Evolutionary conservation across 2,329 filamentous ascomycete species (phyloP).

Genomic region (Paraphaeosphaeria minitans): DNA sequence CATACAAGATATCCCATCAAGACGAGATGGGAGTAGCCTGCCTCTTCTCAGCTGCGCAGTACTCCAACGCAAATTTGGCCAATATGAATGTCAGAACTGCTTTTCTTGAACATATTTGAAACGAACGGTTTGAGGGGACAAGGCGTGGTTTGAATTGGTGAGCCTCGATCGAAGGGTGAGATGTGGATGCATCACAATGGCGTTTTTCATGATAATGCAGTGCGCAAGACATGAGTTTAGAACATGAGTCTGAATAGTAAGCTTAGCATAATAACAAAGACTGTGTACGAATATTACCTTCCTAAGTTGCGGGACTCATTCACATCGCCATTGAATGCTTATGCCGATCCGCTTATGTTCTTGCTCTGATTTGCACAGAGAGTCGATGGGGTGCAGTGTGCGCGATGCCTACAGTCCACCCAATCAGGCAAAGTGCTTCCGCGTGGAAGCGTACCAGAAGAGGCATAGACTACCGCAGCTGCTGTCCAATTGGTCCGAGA

Average conservation of each 20-base stretch:
- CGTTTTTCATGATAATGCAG: slow-evolving; percentile 1
- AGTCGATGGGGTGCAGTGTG: background rate
- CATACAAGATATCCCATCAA: slow-evolving; percentile 51
- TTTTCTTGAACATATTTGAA: slow-evolving; percentile 12
- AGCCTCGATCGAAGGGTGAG: background rate
- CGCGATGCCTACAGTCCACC: background rate
- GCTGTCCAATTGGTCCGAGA: no score
- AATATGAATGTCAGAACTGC: background rate
- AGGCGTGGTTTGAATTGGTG: background rate
- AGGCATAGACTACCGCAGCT: no score
- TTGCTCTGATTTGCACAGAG: background rate
- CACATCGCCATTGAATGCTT: background rate
- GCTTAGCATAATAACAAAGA: background rate
- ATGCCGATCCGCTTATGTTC: background rate
- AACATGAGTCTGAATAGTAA: background rate
- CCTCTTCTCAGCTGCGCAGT: background rate
- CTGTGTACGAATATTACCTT: background rate
- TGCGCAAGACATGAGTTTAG: background rate
- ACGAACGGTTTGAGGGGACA: background rate
- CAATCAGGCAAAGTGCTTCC: background rate
- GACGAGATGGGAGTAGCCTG: slow-evolving; percentile 16
- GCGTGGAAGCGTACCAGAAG: no score
- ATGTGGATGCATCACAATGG: slow-evolving; percentile 11
- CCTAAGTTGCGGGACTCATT: background rate
- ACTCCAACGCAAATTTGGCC: background rate